Conservation (phyloP, 805 yeast genomes). For the Debaryomyces castellii region DNA sequence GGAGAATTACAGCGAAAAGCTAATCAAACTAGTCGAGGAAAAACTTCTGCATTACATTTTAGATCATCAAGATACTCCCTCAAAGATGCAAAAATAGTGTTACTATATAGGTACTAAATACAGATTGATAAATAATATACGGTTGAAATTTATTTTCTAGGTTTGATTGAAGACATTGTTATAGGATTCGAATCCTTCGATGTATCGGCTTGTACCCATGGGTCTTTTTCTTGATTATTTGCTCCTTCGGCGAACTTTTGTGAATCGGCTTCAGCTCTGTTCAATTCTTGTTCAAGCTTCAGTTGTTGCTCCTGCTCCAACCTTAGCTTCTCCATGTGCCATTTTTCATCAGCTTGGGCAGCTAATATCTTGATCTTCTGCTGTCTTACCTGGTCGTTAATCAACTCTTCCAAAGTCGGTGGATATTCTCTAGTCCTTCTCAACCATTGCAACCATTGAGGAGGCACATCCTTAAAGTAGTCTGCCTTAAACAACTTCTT, state of each 20-base stretch:
- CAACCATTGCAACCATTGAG: slow-evolving; percentile 85
- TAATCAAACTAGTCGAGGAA: slow-evolving; percentile 26
- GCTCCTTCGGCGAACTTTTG: slow-evolving; percentile 6
- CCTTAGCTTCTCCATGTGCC: slow-evolving; percentile 35
- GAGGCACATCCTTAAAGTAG: slow-evolving; percentile 57
- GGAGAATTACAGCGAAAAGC: slow-evolving; percentile 37
- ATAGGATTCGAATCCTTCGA: slow-evolving; percentile 30
- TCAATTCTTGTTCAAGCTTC: slow-evolving; percentile 32
- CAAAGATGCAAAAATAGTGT: slow-evolving; percentile 3
- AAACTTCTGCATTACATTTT: slow-evolving; percentile 16
- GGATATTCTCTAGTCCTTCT: slow-evolving; percentile 57
- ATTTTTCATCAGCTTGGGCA: slow-evolving; percentile 43
- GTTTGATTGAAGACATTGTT: slow-evolving; percentile 36
- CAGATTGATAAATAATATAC: slow-evolving; percentile 1
- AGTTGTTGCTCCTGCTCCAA: slow-evolving; percentile 32
- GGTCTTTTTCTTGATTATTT: slow-evolving; percentile 13
- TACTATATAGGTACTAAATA: slow-evolving; percentile 1
- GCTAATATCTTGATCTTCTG: slow-evolving; percentile 51
- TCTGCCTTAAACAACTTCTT: slow-evolving; percentile 52
- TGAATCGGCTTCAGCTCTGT: slow-evolving; percentile 19
- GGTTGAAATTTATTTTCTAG: slow-evolving; percentile 26
- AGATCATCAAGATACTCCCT: not conserved
- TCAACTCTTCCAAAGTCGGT: slow-evolving; percentile 65
- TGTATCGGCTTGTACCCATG: slow-evolving; percentile 37
- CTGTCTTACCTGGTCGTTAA: slow-evolving; percentile 57